phyloP scores from a whole-genome alignment of 345 rosid genomes.

The Reutealis trisperma region DNA sequence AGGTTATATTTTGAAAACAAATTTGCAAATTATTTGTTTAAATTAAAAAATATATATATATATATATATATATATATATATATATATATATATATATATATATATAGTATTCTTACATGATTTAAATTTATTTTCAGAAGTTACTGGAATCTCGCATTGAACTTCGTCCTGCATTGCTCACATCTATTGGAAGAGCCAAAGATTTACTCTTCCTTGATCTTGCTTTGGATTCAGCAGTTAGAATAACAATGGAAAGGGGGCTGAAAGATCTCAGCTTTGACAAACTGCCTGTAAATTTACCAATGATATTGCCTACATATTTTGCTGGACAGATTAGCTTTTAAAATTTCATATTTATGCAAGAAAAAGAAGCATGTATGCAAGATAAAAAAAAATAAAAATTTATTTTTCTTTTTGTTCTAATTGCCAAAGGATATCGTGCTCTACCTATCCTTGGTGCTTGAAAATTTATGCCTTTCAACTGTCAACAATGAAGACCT shows the following conservation, averaged over 20 bases:
- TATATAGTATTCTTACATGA: background rate
- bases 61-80: no score
- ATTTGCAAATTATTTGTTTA: background rate
- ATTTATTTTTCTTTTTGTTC: constrained; percentile 1
- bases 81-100: no score
- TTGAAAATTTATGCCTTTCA: constrained; percentile 44
- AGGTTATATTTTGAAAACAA: constrained; percentile 31
- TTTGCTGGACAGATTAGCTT: constrained; percentile 1
- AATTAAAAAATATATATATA: constrained; percentile 2
- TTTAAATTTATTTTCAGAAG: constrained; percentile 27
- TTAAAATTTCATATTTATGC: background rate
- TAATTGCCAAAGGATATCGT: constrained; percentile 34
- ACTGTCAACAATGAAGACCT: constrained; percentile 43
- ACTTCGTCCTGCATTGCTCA: constrained; percentile 35
- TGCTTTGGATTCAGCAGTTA: constrained; percentile 41
- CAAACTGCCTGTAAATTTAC: constrained; percentile 22
- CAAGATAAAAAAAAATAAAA: background rate
- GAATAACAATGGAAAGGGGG: constrained; percentile 42
- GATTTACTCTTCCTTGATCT: constrained; percentile 46
- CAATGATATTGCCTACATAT: background rate
- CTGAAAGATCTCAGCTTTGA: constrained; percentile 29
- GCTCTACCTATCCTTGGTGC: constrained; percentile 39
- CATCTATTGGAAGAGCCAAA: constrained; percentile 32
- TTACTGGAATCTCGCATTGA: constrained; percentile 44
- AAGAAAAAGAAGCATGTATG: constrained; percentile 1